Base-by-base conservation (phyloP, 768 basidiomycete species). In the Cystobasidium ongulense region DNA sequence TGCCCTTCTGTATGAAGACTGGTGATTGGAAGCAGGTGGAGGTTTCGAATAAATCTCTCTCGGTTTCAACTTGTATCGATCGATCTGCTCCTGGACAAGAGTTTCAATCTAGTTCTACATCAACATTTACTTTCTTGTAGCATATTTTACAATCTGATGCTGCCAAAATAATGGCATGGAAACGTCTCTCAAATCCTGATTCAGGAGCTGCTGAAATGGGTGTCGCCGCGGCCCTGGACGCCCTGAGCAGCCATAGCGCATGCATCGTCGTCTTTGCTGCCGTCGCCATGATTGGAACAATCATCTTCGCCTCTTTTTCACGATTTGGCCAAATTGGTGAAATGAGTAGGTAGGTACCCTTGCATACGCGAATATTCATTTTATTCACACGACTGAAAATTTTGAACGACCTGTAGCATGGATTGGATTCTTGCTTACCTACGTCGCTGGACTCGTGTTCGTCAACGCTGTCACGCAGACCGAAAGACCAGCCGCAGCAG, bases 221-320 rank as follows among this genome's bases (percentile, higher is more conserved):
- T 10, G 74, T 81, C 38, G 80, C 81, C 1, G 80, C 81, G 76
- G 80, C 82, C 1, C 76, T 81, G 61, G 82, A 82, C 77, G 78
- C 81, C 50, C 77, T 82, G 36, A 78, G 80, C 18, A 57, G 71
- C 15, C 80, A 82, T 75, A 80, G 78, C 8, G 80, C 81, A 0
- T 83, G 82, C 73, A 81, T 81, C 2, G 80, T 80, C 57, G 80
- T 79, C 29, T 83, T 79, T n/a, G 80, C 80, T 11, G 80, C 76
- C 1, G 78, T 82, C 62, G 78, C 76, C 23, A 77, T 78, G 5
- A 52, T 81, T 76, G 62, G 78, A 35, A 74, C 61, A 74, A 74
- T 63, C 61, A 75, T 59, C 38, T 80, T 53, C 74, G 79, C 0
- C 80, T 29, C 80, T 78, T 25, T 81, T 81, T 0, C 76, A 82